Evolutionary conservation across 2,329 filamentous ascomycete species (phyloP).

Genomic region (Calonectria naviculata): DNA sequence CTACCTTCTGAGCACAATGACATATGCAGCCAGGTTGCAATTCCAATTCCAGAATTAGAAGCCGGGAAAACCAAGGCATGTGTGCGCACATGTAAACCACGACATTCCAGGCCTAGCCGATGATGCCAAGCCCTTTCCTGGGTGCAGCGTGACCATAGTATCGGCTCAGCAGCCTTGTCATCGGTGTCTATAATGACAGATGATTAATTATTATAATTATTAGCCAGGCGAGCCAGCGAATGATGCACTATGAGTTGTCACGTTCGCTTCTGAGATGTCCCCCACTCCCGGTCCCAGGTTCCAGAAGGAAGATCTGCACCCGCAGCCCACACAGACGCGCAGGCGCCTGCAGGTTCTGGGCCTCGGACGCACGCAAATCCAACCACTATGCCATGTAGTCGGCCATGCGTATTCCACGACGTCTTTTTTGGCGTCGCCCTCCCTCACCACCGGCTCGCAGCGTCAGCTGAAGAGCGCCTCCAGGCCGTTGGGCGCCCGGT

Average conservation of each 20-base stretch:
- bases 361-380: background rate
- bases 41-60: conserved; percentile 1
- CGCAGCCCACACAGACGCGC: background rate
- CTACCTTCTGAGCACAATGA: background rate
- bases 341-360: background rate
- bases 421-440: background rate
- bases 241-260: conserved; percentile 13
- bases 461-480: conserved; percentile 10
- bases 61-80: background rate
- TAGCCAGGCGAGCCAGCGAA: background rate
- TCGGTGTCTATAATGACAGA: background rate
- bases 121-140: background rate
- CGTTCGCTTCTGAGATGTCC: background rate
- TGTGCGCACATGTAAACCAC: background rate
- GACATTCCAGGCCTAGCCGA: background rate
- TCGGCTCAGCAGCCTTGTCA: background rate
- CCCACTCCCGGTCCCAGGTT: background rate
- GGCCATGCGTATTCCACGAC: background rate
- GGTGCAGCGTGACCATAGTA: background rate
- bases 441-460: background rate
- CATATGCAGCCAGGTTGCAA: background rate
- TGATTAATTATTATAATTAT: background rate
- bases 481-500: background rate
- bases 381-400: background rate
- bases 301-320: conserved; percentile 6